Percentiles rank a stretch among this genome's conserved stretches.
Conservation (phyloP, 1,139 yeast species). For the Zhuliangozyma blackwelliae region DNA sequence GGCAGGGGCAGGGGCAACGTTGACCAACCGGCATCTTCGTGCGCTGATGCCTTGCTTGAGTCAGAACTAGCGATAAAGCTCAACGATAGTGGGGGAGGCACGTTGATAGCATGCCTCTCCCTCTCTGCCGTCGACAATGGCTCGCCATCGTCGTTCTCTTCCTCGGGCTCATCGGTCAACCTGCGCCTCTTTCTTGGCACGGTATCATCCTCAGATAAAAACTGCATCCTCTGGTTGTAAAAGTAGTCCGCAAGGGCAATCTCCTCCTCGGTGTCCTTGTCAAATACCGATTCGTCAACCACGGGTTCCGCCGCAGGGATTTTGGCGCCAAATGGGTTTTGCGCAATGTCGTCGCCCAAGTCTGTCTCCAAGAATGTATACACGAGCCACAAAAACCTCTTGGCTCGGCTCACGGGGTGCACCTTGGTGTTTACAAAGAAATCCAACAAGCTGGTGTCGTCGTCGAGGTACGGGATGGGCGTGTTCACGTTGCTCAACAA, state of each 20-base stretch:
- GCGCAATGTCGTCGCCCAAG: conserved; percentile 49
- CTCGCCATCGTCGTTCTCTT: conserved; percentile 4
- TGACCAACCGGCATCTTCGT: neutral
- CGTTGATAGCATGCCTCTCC: neutral
- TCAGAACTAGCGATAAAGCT: conserved; percentile 1
- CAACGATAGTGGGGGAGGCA: conserved; percentile 11
- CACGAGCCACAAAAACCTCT: conserved; percentile 76
- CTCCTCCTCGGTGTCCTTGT: conserved; percentile 70
- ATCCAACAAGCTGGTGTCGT: conserved; percentile 45
- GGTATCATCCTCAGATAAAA: conserved; percentile 46
- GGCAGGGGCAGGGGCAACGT: no score
- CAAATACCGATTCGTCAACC: conserved; percentile 44
- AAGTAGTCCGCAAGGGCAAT: conserved; percentile 66
- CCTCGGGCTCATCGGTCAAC: conserved; percentile 17
- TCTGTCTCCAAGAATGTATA: conserved; percentile 78
- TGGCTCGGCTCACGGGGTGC: conserved; percentile 61
- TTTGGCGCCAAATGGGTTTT: conserved; percentile 63
- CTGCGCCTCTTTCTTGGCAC: conserved; percentile 31
- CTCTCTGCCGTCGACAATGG: conserved; percentile 1
- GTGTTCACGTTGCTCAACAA: conserved; percentile 60
- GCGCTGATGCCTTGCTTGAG: neutral
- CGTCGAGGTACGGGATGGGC: conserved; percentile 16
- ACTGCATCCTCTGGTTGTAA: conserved; percentile 57
- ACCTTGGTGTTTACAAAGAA: conserved; percentile 53
- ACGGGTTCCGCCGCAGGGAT: conserved; percentile 49